phyloP scores from a whole-genome alignment of 805 yeast species.

The Kazachstania kunashirensis region DNA sequence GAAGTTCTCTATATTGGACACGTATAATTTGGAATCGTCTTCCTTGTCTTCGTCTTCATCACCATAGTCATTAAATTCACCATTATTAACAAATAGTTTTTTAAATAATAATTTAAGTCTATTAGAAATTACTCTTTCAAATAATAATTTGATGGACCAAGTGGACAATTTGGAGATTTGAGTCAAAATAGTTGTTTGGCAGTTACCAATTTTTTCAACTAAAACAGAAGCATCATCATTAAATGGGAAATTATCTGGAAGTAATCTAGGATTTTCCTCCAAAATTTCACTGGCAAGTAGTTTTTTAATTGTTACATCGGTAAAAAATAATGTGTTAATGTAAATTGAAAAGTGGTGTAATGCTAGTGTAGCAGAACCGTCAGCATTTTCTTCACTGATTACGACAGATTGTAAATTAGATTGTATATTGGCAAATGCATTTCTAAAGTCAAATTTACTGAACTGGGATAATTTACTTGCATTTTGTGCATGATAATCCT shows the following conservation, averaged over 20 bases:
- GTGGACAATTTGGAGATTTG: slow-evolving; percentile 28
- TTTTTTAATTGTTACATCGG: slow-evolving; percentile 47
- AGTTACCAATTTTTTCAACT: slow-evolving; percentile 17
- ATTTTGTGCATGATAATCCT: slow-evolving; percentile 5
- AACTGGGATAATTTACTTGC: slow-evolving; percentile 18
- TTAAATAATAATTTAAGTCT: slow-evolving; percentile 36
- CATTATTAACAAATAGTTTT: slow-evolving; percentile 31
- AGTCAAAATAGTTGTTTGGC: slow-evolving; percentile 18
- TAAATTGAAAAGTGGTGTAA: slow-evolving; percentile 54
- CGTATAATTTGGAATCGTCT: slow-evolving; percentile 11
- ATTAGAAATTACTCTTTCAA: slow-evolving; percentile 27
- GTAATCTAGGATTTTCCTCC: slow-evolving; percentile 24
- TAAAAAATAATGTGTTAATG: slow-evolving; percentile 62
- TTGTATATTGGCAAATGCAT: slow-evolving; percentile 32
- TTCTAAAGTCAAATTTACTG: slow-evolving; percentile 26
- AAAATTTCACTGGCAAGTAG: slow-evolving; percentile 33
- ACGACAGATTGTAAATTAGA: slow-evolving; percentile 28
- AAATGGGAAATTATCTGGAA: slow-evolving; percentile 33
- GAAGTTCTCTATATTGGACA: slow-evolving; percentile 28
- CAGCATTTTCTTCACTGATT: slow-evolving; percentile 23
- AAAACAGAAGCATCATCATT: slow-evolving; percentile 28
- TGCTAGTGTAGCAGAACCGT: slow-evolving; percentile 27
- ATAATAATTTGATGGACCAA: slow-evolving; percentile 37
- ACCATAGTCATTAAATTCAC: slow-evolving; percentile 4
- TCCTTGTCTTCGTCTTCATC: not conserved